A percentile compares a stretch with the other conserved stretches of the same genome.
phyloP scores from a whole-genome alignment of 139 green algal genomes.

The Microglena sp. region DNA sequence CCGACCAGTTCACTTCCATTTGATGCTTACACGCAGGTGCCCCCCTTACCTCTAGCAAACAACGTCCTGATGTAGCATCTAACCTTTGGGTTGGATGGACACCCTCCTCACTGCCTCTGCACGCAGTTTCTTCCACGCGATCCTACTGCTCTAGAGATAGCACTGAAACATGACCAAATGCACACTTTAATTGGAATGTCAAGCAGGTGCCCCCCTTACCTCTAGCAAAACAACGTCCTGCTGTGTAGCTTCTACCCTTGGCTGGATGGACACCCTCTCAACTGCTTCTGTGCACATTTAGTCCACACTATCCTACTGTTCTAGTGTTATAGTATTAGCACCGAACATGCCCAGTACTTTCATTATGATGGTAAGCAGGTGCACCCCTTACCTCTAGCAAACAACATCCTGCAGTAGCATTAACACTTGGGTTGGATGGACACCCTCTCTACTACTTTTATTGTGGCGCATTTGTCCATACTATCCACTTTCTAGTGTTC shows the following conservation, averaged over 20 bases:
- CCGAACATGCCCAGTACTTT: too few relatives aligned
- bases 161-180: too few relatives aligned
- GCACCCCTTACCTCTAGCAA: constrained; percentile 39
- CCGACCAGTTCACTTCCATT: too few relatives aligned
- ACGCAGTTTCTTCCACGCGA: too few relatives aligned
- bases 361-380: too few relatives aligned
- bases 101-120: constrained; percentile 70
- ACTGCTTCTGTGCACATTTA: constrained; percentile 50
- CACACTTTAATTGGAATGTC: too few relatives aligned
- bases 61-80: constrained; percentile 54
- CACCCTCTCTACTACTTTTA: constrained; percentile 70
- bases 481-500: too few relatives aligned
- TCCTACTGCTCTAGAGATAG: too few relatives aligned
- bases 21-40: too few relatives aligned
- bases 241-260: constrained; percentile 47
- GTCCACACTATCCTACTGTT: too few relatives aligned
- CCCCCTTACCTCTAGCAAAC: constrained; percentile 44
- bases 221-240: constrained; percentile 58
- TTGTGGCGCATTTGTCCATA: constrained; percentile 14
- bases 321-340: too few relatives aligned
- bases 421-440: constrained; percentile 52
- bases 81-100: constrained; percentile 50
- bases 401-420: constrained; percentile 57
- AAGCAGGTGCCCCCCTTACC: too few relatives aligned
- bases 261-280: constrained; percentile 66